Base-by-base conservation (phyloP, 495 filamentous ascomycete species). In the Darksidea phi region DNA sequence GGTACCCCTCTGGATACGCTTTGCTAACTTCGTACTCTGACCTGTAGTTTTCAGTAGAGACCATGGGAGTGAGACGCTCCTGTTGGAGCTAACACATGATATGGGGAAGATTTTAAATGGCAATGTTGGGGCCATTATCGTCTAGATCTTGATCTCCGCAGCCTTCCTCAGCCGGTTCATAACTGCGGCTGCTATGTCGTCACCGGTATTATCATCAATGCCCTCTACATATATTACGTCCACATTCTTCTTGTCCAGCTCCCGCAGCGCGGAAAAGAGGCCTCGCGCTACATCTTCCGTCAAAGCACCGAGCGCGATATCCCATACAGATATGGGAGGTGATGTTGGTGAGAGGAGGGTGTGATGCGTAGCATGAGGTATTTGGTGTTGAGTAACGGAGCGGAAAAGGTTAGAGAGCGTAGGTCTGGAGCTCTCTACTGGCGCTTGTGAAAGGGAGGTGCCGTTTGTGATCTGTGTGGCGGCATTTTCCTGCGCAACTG, bases 131-230 rank as follows among this genome's bases (percentile, higher is more conserved):
- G 3, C 10, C 28, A 32, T 32, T 4, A 32, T 38, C 25, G 6
- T 45, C 38, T 60, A 60, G 11, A 68, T 57, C 38, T 68, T 73
- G n/a, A 73, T 49, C 59, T 86, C 71, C 72, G 94, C 91, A 34
- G 93, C 93, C 76, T 97, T 97, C 48, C 94, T 78, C 7, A 97
- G 75, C 64, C 93, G 79, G 70, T 98, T 98, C 95, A 98, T 97
- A 45, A 98, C 85, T 8, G 94, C 95, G 17, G 91, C 88, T n/a
- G 91, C 90, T 55, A 92, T 84, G 68, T 90, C 87, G 67, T 89
- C 87, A 41, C 60, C 64, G 1, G 88, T 83, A 5, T 62, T 48
- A 66, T 94, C 92, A 36, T 82, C 77, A 42, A 96, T 88, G 10
- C 93, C 92, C 72, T 99, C 94, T 4, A 97, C 90, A 67, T 90